A percentile compares a stretch with the other conserved stretches of the same genome.
Evolutionary conservation across 1,139 yeast species (phyloP).

Genomic region (Debaryomycetaceae sp.): DNA sequence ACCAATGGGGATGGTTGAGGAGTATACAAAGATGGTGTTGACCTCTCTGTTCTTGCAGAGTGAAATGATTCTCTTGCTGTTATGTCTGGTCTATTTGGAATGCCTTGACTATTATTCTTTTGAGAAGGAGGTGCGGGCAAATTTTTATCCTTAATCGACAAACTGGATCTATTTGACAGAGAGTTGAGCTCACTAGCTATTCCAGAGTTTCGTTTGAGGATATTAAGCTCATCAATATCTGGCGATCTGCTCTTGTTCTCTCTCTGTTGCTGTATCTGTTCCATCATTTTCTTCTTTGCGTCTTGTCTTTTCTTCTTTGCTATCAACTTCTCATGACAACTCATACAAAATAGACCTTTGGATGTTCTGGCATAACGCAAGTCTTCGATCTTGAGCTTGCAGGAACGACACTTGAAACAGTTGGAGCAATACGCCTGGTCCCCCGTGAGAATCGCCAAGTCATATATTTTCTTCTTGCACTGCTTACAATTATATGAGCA

Average conservation of each 20-base stretch:
- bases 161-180: slow-evolving; percentile 9
- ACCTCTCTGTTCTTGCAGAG: slow-evolving; percentile 15
- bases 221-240: neutral
- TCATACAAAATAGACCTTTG: slow-evolving; percentile 91
- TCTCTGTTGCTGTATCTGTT: slow-evolving; percentile 17
- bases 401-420: slow-evolving; percentile 88
- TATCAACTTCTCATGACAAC: slow-evolving; percentile 82
- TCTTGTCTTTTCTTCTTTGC: slow-evolving; percentile 62
- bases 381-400: slow-evolving; percentile 86
- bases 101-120: neutral
- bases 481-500: slow-evolving; percentile 88
- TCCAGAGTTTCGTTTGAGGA: neutral
- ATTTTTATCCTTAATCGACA: slow-evolving; percentile 25
- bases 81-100: neutral
- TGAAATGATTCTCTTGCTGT: slow-evolving; percentile 13
- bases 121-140: slow-evolving; percentile 30
- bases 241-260: slow-evolving; percentile 7
- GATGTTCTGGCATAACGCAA: slow-evolving; percentile 90
- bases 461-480: slow-evolving; percentile 88
- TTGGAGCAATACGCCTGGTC: slow-evolving; percentile 91
- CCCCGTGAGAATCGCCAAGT: slow-evolving; percentile 93
- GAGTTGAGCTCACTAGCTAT: neutral
- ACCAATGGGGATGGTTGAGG: slow-evolving; percentile 13
- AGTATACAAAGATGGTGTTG: slow-evolving; percentile 11
- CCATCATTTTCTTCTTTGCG: slow-evolving; percentile 36